Percentiles rank a stretch among this genome's conserved stretches.
Evolutionary conservation across 768 basidiomycete species (phyloP).

Genomic region (Termitomyces sp.): DNA sequence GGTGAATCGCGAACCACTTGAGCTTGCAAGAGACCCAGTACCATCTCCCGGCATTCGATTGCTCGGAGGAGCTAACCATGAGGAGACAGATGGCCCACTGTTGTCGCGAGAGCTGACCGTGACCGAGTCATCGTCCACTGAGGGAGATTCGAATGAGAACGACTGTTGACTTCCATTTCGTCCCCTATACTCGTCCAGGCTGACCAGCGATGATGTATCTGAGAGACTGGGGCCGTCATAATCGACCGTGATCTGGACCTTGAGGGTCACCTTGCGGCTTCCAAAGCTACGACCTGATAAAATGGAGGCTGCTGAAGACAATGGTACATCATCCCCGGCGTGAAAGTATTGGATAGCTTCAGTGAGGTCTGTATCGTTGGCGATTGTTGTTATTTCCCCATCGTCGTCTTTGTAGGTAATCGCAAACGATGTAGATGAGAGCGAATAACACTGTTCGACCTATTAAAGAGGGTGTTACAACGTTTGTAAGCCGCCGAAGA

Average conservation of each 20-base stretch:
- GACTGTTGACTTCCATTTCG: slow-evolving; percentile 60
- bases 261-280: slow-evolving; percentile 70
- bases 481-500: slow-evolving; percentile 3
- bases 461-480: slow-evolving; percentile 26
- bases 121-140: slow-evolving; percentile 66
- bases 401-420: slow-evolving; percentile 90
- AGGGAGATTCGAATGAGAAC: slow-evolving; percentile 44
- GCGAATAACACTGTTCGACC: slow-evolving; percentile 85
- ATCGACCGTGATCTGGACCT: slow-evolving; percentile 76
- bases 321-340: slow-evolving; percentile 72
- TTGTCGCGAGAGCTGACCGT: slow-evolving; percentile 75
- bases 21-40: slow-evolving; percentile 5
- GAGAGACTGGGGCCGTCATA: slow-evolving; percentile 91
- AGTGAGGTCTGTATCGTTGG: slow-evolving; percentile 69
- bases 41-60: background rate
- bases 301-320: slow-evolving; percentile 73
- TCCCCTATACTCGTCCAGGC: slow-evolving; percentile 68
- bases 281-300: slow-evolving; percentile 69
- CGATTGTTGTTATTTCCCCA: slow-evolving; percentile 69
- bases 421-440: slow-evolving; percentile 65
- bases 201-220: slow-evolving; percentile 81
- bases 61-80: background rate
- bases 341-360: slow-evolving; percentile 90
- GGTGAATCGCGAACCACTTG: slow-evolving; percentile 12
- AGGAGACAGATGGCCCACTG: slow-evolving; percentile 28